These are phyloP conservation scores for Penstemon barbatus DNA, from an alignment of 257 asterid species.

Conservation along the genomic window DNA sequence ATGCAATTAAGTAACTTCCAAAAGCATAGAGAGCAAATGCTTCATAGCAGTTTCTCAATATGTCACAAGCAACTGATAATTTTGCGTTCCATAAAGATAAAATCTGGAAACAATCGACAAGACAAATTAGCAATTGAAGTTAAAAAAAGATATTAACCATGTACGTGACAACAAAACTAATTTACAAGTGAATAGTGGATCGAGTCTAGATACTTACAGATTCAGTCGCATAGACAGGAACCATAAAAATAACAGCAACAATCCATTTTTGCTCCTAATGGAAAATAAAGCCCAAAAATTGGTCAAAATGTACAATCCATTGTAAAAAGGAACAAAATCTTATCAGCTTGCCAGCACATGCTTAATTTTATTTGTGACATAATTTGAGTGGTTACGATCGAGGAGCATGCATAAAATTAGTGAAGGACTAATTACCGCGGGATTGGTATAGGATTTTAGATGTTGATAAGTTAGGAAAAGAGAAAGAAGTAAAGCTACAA, in stretches of 20 bases:
- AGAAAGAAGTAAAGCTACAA: constrained; percentile 64
- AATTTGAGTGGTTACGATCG: neutral
- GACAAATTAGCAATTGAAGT: too few relatives aligned
- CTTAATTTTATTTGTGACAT: neutral
- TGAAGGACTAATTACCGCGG: constrained; percentile 52
- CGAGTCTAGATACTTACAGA: constrained; percentile 56
- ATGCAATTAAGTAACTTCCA: constrained; percentile 92
- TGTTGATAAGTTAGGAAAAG: constrained; percentile 67
- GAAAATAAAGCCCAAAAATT: constrained; percentile 14
- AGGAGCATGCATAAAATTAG: neutral
- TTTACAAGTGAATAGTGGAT: neutral
- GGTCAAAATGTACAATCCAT: neutral
- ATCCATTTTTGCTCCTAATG: constrained; percentile 94
- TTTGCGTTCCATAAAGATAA: constrained; percentile 71
- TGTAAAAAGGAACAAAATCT: neutral
- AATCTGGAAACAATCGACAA: constrained; percentile 45
- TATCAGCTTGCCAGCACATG: neutral
- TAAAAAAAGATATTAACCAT: too few relatives aligned
- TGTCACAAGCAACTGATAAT: constrained; percentile 83
- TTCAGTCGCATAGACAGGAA: constrained; percentile 87
- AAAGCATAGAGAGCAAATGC: constrained; percentile 93
- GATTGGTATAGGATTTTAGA: constrained; percentile 77
- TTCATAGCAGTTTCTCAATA: constrained; percentile 91
- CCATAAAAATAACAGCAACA: constrained; percentile 80
- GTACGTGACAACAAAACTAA: too few relatives aligned